A percentile compares a stretch with the other conserved stretches of the same genome.
Conservation (phyloP, 1,139 yeast species). For the Saccharomyces pastorianus region DNA sequence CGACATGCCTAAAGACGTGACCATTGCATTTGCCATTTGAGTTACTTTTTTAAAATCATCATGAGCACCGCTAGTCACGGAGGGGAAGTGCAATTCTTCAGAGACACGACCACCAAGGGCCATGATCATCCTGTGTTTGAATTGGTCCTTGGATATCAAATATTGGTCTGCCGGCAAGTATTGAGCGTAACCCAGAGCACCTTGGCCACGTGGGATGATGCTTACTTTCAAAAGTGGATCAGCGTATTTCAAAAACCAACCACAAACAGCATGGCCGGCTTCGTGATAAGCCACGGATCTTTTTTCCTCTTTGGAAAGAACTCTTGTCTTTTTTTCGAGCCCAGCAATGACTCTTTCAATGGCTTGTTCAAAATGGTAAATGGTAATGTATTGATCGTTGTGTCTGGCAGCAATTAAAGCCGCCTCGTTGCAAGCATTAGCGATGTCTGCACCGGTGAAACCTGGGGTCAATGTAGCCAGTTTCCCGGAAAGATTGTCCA, state of each 20-base stretch:
- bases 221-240: too few species aligned
- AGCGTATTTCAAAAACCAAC: too few species aligned
- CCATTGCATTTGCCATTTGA: slow-evolving; percentile 89
- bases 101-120: slow-evolving; percentile 47
- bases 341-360: too few species aligned
- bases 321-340: too few species aligned
- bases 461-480: slow-evolving; percentile 96
- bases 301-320: too few species aligned
- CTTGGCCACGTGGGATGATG: too few species aligned
- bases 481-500: slow-evolving; percentile 63
- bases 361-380: slow-evolving; percentile 19
- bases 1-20: slow-evolving; percentile 86
- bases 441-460: slow-evolving; percentile 96
- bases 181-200: too few species aligned
- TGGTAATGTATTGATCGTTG: slow-evolving; percentile 55
- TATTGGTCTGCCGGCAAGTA: too few species aligned
- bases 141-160: too few species aligned
- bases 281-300: too few species aligned
- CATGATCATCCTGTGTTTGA: too few species aligned
- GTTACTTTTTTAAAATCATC: slow-evolving; percentile 96
- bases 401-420: slow-evolving; percentile 92
- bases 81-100: slow-evolving; percentile 81
- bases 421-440: slow-evolving; percentile 94
- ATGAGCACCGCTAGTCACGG: slow-evolving; percentile 91
- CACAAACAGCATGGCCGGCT: too few species aligned